Base-by-base conservation (phyloP, 306 rosid genomes). In the Casuarina equisetifolia region DNA sequence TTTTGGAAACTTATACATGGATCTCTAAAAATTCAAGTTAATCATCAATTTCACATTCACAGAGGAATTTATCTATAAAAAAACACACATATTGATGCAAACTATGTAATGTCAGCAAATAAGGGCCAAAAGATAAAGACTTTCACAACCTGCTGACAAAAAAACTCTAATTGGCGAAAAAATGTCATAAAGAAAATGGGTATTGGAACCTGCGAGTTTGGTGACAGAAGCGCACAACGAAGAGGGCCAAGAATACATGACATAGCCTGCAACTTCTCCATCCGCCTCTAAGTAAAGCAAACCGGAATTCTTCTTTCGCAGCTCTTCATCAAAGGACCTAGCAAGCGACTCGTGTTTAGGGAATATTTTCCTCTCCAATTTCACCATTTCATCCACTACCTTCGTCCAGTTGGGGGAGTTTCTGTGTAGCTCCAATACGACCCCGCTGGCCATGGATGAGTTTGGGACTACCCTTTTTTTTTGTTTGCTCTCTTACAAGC, bases 281-380 rank as follows among this genome's bases (percentile, higher is more conserved):
- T 88, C 84, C 0, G 79, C 55, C 6, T 84, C 85, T 55, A 86
- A 57, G 77, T 88, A 94, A 72, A 92, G 93, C 92, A 92, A 77
- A 1, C 96, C 96, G 39, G 73, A 68, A 83, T 92, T 94, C 82
- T 88, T 90, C 86, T 90, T 92, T 80, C 70, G 79, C 12, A 94
- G 78, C 68, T 94, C 96, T 49, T 85, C 81, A 8, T 92, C 86
- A 72, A 92, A 92, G 86, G 86, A 88, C n/a, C 84, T 79, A 75
- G 93, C 93, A 35, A 89, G 91, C 1, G 98, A 92, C 79, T 92
- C 97, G 79, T 94, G 96, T 66, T 94, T 92, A 3, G 97, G 94
- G 68, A 94, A 94, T 51, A 88, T 84, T 86, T 84, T 88, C 76
- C 87, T 86, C 90, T 92, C 96, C 13, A 92, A 74, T 86, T 89